phyloP scores from a whole-genome alignment of 768 basidiomycete genomes.

The Panaeolus papilionaceus region DNA sequence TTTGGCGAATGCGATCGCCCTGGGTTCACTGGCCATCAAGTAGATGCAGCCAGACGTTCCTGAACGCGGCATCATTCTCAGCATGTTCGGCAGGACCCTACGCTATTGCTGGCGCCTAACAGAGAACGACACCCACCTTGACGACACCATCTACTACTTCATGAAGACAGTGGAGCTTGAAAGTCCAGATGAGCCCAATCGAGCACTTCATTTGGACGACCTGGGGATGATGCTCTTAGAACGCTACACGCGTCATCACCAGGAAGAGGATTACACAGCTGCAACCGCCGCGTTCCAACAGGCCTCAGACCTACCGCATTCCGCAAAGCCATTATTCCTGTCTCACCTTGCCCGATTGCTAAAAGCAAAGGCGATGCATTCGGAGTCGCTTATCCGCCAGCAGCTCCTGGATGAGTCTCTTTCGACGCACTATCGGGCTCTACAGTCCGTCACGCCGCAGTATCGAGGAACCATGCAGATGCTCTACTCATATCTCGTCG shows the following conservation, averaged over 20 bases:
- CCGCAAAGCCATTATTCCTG: constrained; percentile 21
- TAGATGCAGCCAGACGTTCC: constrained; percentile 26
- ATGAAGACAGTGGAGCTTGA: constrained; percentile 23
- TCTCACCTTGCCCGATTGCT: constrained; percentile 22
- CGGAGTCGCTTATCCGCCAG: neutral
- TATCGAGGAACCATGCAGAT: constrained; percentile 20
- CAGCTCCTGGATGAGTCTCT: constrained; percentile 17
- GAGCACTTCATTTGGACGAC: constrained; percentile 24
- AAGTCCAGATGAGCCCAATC: constrained; percentile 18
- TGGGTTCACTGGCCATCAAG: constrained; percentile 24
- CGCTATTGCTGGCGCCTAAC: constrained; percentile 20
- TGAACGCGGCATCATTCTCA: constrained; percentile 22
- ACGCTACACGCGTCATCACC: constrained; percentile 14
- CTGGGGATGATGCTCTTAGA: constrained; percentile 22
- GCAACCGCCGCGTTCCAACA: constrained; percentile 14
- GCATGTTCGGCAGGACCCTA: constrained; percentile 23
- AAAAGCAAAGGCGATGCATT: constrained; percentile 20
- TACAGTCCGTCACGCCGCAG: constrained; percentile 12
- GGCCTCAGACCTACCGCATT: constrained; percentile 17
- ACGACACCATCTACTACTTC: constrained; percentile 26
- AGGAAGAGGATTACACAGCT: constrained; percentile 18
- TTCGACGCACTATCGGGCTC: constrained; percentile 18
- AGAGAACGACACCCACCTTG: constrained; percentile 20
- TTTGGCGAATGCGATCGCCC: constrained; percentile 17
- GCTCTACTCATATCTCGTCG: constrained; percentile 21